Base-by-base conservation (phyloP, 306 rosid species). In the Quercus agrifolia region DNA sequence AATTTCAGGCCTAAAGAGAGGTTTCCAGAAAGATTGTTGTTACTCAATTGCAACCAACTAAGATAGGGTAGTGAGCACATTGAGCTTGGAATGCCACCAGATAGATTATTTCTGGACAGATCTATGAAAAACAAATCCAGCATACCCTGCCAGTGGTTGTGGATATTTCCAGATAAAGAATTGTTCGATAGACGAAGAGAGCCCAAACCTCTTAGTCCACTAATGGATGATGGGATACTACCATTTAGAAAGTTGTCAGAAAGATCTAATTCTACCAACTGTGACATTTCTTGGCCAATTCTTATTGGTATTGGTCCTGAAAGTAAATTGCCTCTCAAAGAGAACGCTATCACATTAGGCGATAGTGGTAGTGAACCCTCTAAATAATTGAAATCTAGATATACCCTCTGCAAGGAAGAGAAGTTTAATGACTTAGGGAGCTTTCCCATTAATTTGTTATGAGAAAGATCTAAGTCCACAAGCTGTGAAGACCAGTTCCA, bases 291-390 rank as follows among this genome's bases (percentile, higher is more conserved):
- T 31, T 57, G 76, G 64, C 75, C 73, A 20, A 80, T 31, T 28
- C 57, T 57, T 56, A 33, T 57, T 13, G 72, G 84, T 14, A 80
- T 49, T 6, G 84, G 18, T 3, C 84, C 84, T 6, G 76, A 80
- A 38, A 80, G 72, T 5, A 23, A 75, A 62, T 80, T 80, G 41
- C 31, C 41, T 0, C 71, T 18, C 17, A 80, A 62, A 74, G 62
- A 74, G 15, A 80, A 27, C 5, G 3, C 1, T 0, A 1, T 18
- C 7, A 57, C 82, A 28, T 75, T 71, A 5, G 76, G 55, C 41
- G 49, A 78, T 33, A 51, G 28, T 4, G 67, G 82, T 56, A 83
- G 33, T 20, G 79, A 3, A 6, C 86, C 86, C n/a, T 78, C 54
- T 10, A 83, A 78, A 44, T 54, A 31, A 61, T 78, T 78, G 20